These are phyloP conservation scores for Miamiensis avidus DNA, from an alignment of 169 alveolate genomes.

Conservation along the genomic window DNA sequence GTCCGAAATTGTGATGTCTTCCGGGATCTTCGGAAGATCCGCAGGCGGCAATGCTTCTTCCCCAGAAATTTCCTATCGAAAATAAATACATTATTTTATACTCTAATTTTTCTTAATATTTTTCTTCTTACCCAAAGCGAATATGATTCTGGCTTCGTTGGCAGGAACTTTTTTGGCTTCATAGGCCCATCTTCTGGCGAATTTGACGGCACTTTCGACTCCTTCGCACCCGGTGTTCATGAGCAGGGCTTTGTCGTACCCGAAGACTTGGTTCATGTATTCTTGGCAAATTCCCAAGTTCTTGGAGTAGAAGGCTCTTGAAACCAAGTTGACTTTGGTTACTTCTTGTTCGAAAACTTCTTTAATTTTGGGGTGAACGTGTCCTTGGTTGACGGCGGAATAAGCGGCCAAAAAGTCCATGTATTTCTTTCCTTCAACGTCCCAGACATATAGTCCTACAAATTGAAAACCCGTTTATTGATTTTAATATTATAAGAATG, in stretches of 20 bases:
- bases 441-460: conserved; percentile 71
- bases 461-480: too few relatives aligned
- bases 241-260: conserved; percentile 88
- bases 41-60: conserved; percentile 90
- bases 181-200: conserved; percentile 96
- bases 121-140: neutral
- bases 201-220: conserved; percentile 92
- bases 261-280: conserved; percentile 80
- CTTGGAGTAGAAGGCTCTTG: conserved; percentile 90
- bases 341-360: conserved; percentile 87
- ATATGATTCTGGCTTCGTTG: conserved; percentile 78
- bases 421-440: conserved; percentile 87
- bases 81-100: conserved; percentile 7
- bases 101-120: neutral
- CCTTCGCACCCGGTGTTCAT: conserved; percentile 95
- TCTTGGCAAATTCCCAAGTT: conserved; percentile 81
- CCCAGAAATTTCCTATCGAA: conserved; percentile 89
- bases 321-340: conserved; percentile 77
- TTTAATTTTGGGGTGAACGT: conserved; percentile 92
- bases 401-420: conserved; percentile 92
- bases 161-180: conserved; percentile 88
- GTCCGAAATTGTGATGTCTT: conserved; percentile 87
- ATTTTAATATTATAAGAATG: too few relatives aligned
- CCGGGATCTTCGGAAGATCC: conserved; percentile 89
- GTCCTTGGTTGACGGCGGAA: conserved; percentile 89